Percentiles rank a stretch among this genome's conserved stretches.
phyloP scores from a whole-genome alignment of 768 basidiomycete genomes.

The Naematelia encephala region DNA sequence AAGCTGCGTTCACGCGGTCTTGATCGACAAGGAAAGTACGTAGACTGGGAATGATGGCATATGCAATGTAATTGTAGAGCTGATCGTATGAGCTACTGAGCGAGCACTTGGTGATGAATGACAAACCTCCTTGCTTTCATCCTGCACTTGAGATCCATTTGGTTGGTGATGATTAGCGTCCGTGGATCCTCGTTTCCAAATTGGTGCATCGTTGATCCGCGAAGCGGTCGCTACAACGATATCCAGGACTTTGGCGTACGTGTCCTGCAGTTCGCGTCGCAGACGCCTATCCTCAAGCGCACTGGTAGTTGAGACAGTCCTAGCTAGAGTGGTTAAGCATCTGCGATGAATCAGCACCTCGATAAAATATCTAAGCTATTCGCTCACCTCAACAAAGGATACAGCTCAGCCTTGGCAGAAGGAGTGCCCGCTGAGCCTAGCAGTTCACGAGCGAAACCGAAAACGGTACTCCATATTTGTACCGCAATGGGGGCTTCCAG shows the following conservation, averaged over 20 bases:
- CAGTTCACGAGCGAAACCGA: constrained; percentile 75
- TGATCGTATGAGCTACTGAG: constrained; percentile 42
- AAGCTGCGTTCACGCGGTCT: constrained; percentile 74
- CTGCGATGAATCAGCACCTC: neutral
- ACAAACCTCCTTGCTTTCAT: neutral
- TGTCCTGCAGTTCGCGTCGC: constrained; percentile 88
- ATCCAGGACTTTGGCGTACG: constrained; percentile 79
- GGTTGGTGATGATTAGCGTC: neutral
- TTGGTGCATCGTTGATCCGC: constrained; percentile 13
- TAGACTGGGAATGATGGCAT: constrained; percentile 66
- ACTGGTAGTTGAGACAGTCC: constrained; percentile 62
- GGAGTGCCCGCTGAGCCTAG: constrained; percentile 54
- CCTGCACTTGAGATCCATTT: neutral
- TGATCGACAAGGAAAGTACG: constrained; percentile 76
- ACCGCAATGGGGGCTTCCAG: constrained; percentile 87
- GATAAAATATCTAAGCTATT: neutral
- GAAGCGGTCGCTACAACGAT: constrained; percentile 64
- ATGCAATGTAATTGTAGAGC: constrained; percentile 71
- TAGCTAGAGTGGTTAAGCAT: constrained; percentile 18
- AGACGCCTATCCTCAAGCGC: constrained; percentile 85
- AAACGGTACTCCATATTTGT: constrained; percentile 82
- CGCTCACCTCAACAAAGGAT: constrained; percentile 67
- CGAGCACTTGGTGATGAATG: neutral
- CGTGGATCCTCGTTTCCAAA: constrained; percentile 18
- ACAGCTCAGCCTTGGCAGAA: constrained; percentile 63